Percentiles rank a stretch among this genome's conserved stretches.
phyloP scores from a whole-genome alignment of 2,329 filamentous ascomycete genomes.

The Didymella keratinophila region DNA sequence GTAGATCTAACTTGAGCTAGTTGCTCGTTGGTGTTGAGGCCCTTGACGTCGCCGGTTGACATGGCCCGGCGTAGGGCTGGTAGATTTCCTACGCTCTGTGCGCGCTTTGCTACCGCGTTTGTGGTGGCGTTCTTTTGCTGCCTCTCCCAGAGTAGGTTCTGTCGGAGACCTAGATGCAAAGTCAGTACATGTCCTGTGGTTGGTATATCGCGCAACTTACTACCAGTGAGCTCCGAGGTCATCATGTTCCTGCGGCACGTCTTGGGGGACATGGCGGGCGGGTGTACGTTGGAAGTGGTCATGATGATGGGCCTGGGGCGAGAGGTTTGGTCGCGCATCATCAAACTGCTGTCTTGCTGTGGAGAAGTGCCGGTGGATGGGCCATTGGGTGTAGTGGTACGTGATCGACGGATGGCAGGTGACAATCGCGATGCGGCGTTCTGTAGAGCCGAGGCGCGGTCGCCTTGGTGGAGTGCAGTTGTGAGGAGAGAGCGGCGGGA shows the following conservation, averaged over 20 bases:
- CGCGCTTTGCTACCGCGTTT: conserved; percentile 62
- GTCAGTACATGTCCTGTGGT: too few relatives aligned
- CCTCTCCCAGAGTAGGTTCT: conserved; percentile 94
- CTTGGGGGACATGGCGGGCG: conserved; percentile 83
- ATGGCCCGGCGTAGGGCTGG: conserved; percentile 63
- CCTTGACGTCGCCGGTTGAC: conserved; percentile 82
- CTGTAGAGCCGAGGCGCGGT: conserved; percentile 73
- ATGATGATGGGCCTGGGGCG: conserved; percentile 83
- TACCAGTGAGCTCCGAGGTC: too few relatives aligned
- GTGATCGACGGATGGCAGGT: conserved; percentile 65
- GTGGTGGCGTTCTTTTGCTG: conserved; percentile 91
- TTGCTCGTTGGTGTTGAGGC: conserved; percentile 73
- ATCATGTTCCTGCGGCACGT: conserved; percentile 73
- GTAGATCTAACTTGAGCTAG: conserved; percentile 54
- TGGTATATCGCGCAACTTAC: too few relatives aligned
- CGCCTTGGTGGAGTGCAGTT: conserved; percentile 82
- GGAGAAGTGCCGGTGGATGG: conserved; percentile 69
- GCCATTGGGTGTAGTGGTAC: conserved; percentile 72
- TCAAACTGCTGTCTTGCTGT: conserved; percentile 63
- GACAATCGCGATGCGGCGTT: conserved; percentile 67
- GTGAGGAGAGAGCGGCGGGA: conserved; percentile 90
- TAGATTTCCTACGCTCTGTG: too few relatives aligned
- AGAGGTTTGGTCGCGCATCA: conserved; percentile 64
- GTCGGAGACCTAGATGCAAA: conserved; percentile 63
- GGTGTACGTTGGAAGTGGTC: conserved; percentile 71